Evolutionary conservation across 257 asterid genomes (phyloP).

Genomic region (Verbena officinalis): DNA sequence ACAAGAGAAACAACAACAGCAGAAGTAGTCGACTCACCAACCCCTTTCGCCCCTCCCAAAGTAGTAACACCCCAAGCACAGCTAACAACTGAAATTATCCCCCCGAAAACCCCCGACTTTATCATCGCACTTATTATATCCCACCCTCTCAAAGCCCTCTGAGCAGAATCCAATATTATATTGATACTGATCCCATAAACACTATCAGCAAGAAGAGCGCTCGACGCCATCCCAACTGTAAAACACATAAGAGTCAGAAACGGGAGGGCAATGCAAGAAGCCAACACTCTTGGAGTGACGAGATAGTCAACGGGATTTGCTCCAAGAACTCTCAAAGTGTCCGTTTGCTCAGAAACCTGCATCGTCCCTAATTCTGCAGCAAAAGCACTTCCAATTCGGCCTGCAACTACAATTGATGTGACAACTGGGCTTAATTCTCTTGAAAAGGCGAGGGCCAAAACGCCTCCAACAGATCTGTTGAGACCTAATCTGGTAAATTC

Average conservation of each 20-base stretch:
- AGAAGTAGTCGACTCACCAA: conserved; percentile 93
- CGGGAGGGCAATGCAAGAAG: conserved; percentile 78
- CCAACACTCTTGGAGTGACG: conserved; percentile 88
- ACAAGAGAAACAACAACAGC: conserved; percentile 94
- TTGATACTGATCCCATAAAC: conserved; percentile 89
- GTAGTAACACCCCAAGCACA: conserved; percentile 99
- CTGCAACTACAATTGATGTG: conserved; percentile 90
- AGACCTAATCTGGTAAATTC: conserved; percentile 92
- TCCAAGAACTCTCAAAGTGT: conserved; percentile 90
- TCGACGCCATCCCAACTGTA: conserved; percentile 86
- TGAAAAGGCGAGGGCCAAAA: conserved; percentile 84
- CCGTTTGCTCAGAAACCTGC: conserved; percentile 99
- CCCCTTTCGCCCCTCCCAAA: conserved; percentile 94
- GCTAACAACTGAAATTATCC: conserved; percentile 84
- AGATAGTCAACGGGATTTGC: conserved; percentile 87
- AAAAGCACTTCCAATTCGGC: conserved; percentile 92
- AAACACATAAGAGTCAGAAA: conserved; percentile 85
- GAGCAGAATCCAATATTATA: conserved; percentile 88
- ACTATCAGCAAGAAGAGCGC: conserved; percentile 76
- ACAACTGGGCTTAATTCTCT: conserved; percentile 94
- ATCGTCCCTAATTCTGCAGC: conserved; percentile 98
- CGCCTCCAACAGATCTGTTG: conserved; percentile 96
- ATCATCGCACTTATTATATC: conserved; percentile 92
- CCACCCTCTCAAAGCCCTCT: conserved; percentile 80
- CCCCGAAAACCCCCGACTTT: conserved; percentile 82